phyloP scores from a whole-genome alignment of 768 basidiomycete species.

The Leccinum olivaceopallidum region DNA sequence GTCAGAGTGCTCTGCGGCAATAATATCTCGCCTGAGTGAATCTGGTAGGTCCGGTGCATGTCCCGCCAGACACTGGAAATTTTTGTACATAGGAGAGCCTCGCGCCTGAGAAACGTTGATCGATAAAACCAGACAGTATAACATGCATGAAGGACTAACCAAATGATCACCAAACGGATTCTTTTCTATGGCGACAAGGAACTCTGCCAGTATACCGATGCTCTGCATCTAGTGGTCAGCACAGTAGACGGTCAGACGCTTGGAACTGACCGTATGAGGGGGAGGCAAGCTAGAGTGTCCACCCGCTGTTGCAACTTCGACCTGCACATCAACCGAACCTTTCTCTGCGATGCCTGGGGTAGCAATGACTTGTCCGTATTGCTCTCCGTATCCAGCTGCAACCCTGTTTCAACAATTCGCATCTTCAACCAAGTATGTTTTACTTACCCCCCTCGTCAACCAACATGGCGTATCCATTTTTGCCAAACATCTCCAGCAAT shows the following conservation, averaged over 20 bases:
- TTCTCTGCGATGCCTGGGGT: conserved; percentile 71
- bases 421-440: neutral
- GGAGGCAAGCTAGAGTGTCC: conserved; percentile 90
- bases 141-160: conserved; percentile 33
- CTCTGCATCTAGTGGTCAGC: conserved; percentile 44
- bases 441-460: conserved; percentile 84
- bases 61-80: conserved; percentile 65
- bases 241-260: neutral
- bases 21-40: conserved; percentile 47
- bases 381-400: conserved; percentile 49
- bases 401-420: neutral
- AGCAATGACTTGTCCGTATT: conserved; percentile 57
- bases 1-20: conserved; percentile 48
- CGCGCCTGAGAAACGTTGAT: conserved; percentile 40
- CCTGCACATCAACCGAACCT: conserved; percentile 60
- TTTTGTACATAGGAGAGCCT: conserved; percentile 56
- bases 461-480: conserved; percentile 71
- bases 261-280: conserved; percentile 62
- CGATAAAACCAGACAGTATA: neutral
- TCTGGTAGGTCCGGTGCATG: conserved; percentile 57
- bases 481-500: conserved; percentile 64
- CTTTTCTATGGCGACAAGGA: conserved; percentile 68
- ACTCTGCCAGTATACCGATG: conserved; percentile 76
- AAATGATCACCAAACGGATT: conserved; percentile 58
- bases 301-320: conserved; percentile 70